Percentiles rank a stretch among this genome's conserved stretches.
phyloP scores from a whole-genome alignment of 495 filamentous ascomycete genomes.

The Hypoxylon fragiforme region DNA sequence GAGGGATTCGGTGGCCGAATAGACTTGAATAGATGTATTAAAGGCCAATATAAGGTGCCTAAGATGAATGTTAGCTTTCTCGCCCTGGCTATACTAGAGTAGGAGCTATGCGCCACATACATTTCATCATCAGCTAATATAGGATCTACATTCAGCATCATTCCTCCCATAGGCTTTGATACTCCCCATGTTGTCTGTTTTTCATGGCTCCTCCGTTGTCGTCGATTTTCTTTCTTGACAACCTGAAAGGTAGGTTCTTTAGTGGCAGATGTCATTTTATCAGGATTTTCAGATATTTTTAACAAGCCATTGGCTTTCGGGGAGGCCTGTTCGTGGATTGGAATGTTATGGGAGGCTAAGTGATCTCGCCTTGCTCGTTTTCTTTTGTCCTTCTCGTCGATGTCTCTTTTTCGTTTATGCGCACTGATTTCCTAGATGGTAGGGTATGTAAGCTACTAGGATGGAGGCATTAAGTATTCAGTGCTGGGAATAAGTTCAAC shows the following conservation, averaged over 20 bases:
- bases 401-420: constrained; percentile 33
- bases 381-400: constrained; percentile 29
- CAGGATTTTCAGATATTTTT: not conserved
- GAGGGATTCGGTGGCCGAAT: constrained; percentile 78
- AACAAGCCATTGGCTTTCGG: constrained; percentile 7
- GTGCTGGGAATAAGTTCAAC: not conserved
- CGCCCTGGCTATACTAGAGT: not conserved
- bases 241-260: not conserved
- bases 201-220: constrained; percentile 4
- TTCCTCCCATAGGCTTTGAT: constrained; percentile 65
- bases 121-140: constrained; percentile 79
- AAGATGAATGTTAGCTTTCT: constrained; percentile 34
- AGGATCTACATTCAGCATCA: constrained; percentile 74
- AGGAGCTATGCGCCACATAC: constrained; percentile 51
- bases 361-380: constrained; percentile 25
- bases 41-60: constrained; percentile 70
- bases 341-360: not conserved
- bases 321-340: constrained; percentile 6
- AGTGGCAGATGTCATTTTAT: not conserved
- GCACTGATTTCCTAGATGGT: constrained; percentile 6
- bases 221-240: constrained; percentile 13
- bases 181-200: constrained; percentile 54
- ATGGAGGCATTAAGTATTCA: not conserved
- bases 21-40: constrained; percentile 71
- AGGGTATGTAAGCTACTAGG: constrained; percentile 2